Evolutionary conservation across 805 yeast species (phyloP).

Genomic region (Candida michaelii): DNA sequence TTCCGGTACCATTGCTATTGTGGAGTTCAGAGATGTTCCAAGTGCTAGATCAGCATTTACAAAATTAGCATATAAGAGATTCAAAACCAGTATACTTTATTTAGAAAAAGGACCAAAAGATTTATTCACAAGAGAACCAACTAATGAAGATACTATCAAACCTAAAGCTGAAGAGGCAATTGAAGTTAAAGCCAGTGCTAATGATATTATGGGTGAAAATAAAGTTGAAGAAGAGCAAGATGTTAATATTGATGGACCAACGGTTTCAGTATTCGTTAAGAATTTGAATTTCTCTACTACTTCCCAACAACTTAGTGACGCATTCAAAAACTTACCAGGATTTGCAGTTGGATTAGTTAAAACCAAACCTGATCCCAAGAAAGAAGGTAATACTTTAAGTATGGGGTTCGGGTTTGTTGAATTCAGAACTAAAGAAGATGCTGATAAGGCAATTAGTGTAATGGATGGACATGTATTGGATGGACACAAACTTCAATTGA

Average conservation of each 20-base stretch:
- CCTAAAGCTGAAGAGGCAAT: constrained; percentile 31
- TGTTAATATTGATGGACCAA: constrained; percentile 60
- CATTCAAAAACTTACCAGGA: constrained; percentile 74
- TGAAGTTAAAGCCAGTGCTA: constrained; percentile 46
- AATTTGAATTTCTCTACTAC: constrained; percentile 87
- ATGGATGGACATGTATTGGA: constrained; percentile 78
- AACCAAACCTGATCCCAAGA: constrained; percentile 83
- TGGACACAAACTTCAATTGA: constrained; percentile 88
- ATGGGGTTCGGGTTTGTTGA: constrained; percentile 99
- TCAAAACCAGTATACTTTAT: constrained; percentile 83
- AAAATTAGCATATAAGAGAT: constrained; percentile 81
- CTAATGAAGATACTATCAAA: constrained; percentile 33
- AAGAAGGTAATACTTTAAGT: constrained; percentile 63
- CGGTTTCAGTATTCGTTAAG: constrained; percentile 87
- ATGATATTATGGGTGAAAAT: constrained; percentile 42
- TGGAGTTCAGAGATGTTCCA: constrained; percentile 81
- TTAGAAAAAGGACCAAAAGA: constrained; percentile 92
- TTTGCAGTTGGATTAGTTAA: constrained; percentile 80
- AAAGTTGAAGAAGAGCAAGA: constrained; percentile 35
- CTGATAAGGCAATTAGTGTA: constrained; percentile 68
- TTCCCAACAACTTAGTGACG: constrained; percentile 49
- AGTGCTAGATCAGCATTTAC: constrained; percentile 88
- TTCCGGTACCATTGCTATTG: constrained; percentile 91
- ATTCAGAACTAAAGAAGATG: constrained; percentile 75
- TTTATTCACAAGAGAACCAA: constrained; percentile 64